These are phyloP conservation scores for Phaffomyces thermotolerans DNA, from an alignment of 805 yeast genomes.

Conservation along the genomic window DNA sequence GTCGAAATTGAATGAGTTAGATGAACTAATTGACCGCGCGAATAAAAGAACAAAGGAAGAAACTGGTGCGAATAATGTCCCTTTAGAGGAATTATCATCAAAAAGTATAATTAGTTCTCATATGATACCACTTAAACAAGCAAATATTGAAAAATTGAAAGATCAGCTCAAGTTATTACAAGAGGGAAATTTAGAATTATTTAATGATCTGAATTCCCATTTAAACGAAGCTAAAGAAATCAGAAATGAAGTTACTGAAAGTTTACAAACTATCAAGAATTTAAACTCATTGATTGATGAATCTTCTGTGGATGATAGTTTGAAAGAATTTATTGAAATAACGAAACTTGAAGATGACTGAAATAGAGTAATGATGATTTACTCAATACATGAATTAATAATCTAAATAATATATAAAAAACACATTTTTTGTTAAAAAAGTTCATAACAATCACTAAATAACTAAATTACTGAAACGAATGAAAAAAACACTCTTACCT, in stretches of 20 bases:
- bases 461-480: background rate
- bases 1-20: slow-evolving; percentile 35
- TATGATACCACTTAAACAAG: slow-evolving; percentile 19
- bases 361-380: no score
- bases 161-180: slow-evolving; percentile 11
- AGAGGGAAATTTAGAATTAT: slow-evolving; percentile 7
- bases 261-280: slow-evolving; percentile 8
- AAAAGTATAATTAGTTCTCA: slow-evolving; percentile 17
- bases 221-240: slow-evolving; percentile 9
- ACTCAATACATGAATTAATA: no score
- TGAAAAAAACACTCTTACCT: no score
- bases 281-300: slow-evolving; percentile 8
- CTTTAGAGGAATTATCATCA: slow-evolving; percentile 18
- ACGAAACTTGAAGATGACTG: slow-evolving; percentile 1
- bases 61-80: background rate
- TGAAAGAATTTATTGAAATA: slow-evolving; percentile 10
- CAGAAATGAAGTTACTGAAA: slow-evolving; percentile 4
- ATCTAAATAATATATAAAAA: background rate
- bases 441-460: background rate
- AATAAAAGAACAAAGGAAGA: slow-evolving; percentile 4
- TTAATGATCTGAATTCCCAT: slow-evolving; percentile 10
- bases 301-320: slow-evolving; percentile 6
- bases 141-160: slow-evolving; percentile 11
- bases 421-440: no score
- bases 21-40: slow-evolving; percentile 37